Evolutionary conservation across 306 rosid species (phyloP), one percentile per base, ranked within the genome.

Genomic region (Datisca glomerata): DNA sequence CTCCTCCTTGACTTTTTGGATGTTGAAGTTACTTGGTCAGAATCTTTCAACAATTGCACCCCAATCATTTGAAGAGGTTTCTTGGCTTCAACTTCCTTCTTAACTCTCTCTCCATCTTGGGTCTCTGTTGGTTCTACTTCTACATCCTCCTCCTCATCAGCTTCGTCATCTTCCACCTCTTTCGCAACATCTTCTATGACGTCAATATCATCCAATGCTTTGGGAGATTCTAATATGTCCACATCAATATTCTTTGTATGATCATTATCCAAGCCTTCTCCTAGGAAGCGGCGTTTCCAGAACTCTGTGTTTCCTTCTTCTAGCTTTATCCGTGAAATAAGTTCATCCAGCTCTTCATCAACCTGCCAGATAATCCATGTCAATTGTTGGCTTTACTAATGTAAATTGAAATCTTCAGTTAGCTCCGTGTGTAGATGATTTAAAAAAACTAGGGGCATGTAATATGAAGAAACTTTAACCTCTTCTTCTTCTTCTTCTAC

Each of bases 41-140:
- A 62, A 68, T 89, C 97, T 73, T 87, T 83, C 66, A 89, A 63
- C 60, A 89, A 50, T 57, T 89, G 94, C 45, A 89, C 73, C 43
- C 97, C 97, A 49, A 89, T 83, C 97, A 89, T 89, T 68, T 89
- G 95, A 67, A 83, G 93, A 63, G 97, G 81, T 39, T 60, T 77
- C 66, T 83, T 72, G 46, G 81, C 66, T 83, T 74, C 89, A 58
- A 56, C 74, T 65, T 66, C 94, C 69, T 89, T 83, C 68, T 89
- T 80, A 44, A 83, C 80, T 60, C 79, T 74, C 43, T 80, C 83
- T 33, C 59, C 85, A 53, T 87, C 93, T 63, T 65, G 93, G 60
- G 53, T 74, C 62, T 69, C 83, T 24, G 73, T 57, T 48, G 71
- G 83, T 57, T 74, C 95, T 57, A 68, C 81, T 57, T 74, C 95